Evolutionary conservation across 202 grass and related monocot species (phyloP), one percentile per base, ranked within the genome.

Genomic region (Panicum hallii): DNA sequence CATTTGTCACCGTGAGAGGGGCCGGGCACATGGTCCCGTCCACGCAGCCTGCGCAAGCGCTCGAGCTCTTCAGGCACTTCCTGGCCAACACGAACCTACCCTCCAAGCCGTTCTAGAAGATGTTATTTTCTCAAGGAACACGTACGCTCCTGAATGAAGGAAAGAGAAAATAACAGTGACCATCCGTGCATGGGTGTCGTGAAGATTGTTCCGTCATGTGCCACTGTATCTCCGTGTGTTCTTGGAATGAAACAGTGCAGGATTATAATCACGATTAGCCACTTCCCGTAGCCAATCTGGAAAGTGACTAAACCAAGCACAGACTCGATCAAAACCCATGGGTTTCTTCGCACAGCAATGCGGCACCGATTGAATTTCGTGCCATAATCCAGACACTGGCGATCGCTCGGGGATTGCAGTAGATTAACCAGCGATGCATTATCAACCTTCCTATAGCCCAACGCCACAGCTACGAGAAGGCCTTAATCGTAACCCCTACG

Each of bases 1-100:
- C 83, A 62, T 89, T 89, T 79, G 86, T 83, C 38, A 89, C 90
- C 5, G 71, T 89, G 83, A 85, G 87, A 40, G 90, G 83, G 13
- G 90, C 87, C 40, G 87, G 90, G 0, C 83, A 92, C 75, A 62
- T 53, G 77, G 84, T 89, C 14, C 90, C 90, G 23, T 60, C 75
- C 5, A 77, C 69, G 26, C 32, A 55, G 82, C 84, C 87, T 8
- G 4, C 26, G 40, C 83, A 69, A 57, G 75, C 83, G 6, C 53
- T 54, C 0, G 16, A 81, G 62, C 75, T 92, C 56, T 68, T 89
- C 57, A 68, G 3, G 38, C 63, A 81, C 70, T 92, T 92, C 70
- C 73, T 92, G 11, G 75, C 87, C 67, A 64, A 87, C 71, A 0
- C 66, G 5, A 61, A 77, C 17, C 60, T 89, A 34, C 87, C 90